Evolutionary conservation across 306 rosid species (phyloP), one percentile per base, ranked within the genome.

Genomic region (Pyrus pyrifolia): DNA sequence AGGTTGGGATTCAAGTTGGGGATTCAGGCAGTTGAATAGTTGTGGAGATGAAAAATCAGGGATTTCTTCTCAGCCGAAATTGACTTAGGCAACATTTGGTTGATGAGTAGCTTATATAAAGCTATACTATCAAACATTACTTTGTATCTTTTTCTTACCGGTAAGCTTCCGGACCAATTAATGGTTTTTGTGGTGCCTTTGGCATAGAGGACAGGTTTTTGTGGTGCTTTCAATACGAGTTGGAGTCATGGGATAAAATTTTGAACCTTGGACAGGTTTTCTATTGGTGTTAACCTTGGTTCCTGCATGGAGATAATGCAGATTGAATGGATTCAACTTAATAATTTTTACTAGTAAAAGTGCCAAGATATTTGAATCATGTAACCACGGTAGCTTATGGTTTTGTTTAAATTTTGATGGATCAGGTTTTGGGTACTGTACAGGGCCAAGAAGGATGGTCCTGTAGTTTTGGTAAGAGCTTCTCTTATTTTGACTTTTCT

Each of bases 401-500:
- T 55, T 45, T 63, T 31, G 19, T 64, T 31, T 10, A 40, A 33
- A 42, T 61, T 55, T 38, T 72, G 70, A 25, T 74, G 12, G 57
- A 76, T 53, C 87, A 93, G 98, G 98, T 94, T 94, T 78, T 94
- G 98, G 98, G 67, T 94, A 9, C 53, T 94, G 74, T 94, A 94
- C 85, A 90, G 98, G 75, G 98, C 98, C 77, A 94, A 94, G 85
- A 91, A 94, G 88, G 98, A 94, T 79, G 98, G 79, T 68, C 98
- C 98, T 71, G 98, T 92, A 57, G 97, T 92, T 33, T 71, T 94
- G 96, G 98, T 94, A 85, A 81, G 72, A 38, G 6, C 73, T 9
- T 30, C 23, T 65, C 31, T 53, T 4, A 14, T 76, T 71, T 71
- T 78, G 55, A 14, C 11, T 64, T 58, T 38, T 57, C 23, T 61